Evolutionary conservation across 768 basidiomycete species (phyloP).

Genomic region (Dictyophora rubrovolvata): DNA sequence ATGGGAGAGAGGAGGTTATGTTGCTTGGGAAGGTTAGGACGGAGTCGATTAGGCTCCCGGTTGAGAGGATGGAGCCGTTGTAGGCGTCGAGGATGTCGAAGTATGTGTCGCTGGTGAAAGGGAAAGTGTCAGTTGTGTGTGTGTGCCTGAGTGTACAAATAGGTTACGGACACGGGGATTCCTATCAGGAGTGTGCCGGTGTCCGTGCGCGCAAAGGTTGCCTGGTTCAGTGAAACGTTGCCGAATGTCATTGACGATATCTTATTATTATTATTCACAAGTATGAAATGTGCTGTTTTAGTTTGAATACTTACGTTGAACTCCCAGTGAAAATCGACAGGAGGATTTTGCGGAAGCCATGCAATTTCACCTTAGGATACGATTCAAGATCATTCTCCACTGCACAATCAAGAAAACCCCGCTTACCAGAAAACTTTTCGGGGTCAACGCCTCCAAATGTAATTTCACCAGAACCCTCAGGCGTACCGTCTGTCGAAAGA

Average conservation of each 20-base stretch:
- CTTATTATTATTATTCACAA: neutral
- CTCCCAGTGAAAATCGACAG: conserved; percentile 6
- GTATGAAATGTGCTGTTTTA: neutral
- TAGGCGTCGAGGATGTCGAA: neutral
- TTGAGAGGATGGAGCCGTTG: neutral
- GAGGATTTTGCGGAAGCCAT: conserved; percentile 4
- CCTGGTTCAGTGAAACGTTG: neutral
- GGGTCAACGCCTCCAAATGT: conserved; percentile 5
- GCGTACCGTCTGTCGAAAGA: neutral
- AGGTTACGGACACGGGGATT: conserved; percentile 1
- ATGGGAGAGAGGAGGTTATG: neutral
- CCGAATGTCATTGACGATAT: neutral
- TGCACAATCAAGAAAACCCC: neutral
- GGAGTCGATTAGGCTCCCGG: neutral
- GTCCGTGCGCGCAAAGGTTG: conserved; percentile 1
- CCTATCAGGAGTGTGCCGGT: neutral
- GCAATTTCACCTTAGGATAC: neutral
- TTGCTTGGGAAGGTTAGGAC: conserved; percentile 6
- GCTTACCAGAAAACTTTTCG: neutral
- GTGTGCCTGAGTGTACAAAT: neutral
- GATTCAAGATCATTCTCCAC: neutral
- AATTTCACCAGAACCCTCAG: conserved; percentile 3
- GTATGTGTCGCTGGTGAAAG: neutral
- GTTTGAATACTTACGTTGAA: neutral
- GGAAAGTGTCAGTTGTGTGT: neutral